Conservation (phyloP, 805 yeast genomes). For the Wickerhamomyces strasburgensis region DNA sequence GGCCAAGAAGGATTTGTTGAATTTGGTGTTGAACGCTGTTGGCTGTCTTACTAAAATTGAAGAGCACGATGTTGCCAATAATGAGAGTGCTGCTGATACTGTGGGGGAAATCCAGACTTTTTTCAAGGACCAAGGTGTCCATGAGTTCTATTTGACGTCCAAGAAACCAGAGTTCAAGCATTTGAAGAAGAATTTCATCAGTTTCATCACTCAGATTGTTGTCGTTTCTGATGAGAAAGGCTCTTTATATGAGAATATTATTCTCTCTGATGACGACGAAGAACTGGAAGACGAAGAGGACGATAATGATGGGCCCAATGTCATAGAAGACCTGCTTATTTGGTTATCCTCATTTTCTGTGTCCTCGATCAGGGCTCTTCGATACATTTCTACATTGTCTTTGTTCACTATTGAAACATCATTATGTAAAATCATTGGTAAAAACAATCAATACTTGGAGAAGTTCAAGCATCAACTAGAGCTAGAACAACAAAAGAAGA, state of each 20-base stretch:
- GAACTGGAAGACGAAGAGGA: constrained; percentile 32
- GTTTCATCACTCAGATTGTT: constrained; percentile 51
- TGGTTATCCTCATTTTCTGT: constrained; percentile 78
- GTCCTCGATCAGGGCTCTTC: constrained; percentile 62
- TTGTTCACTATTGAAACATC: constrained; percentile 56
- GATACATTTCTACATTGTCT: constrained; percentile 60
- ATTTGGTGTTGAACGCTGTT: constrained; percentile 62
- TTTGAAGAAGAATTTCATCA: constrained; percentile 49
- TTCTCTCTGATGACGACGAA: constrained; percentile 27
- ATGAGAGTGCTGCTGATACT: constrained; percentile 68
- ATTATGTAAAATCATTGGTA: constrained; percentile 44
- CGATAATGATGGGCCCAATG: no score
- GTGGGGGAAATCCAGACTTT: constrained; percentile 64
- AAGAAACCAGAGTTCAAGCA: constrained; percentile 41
- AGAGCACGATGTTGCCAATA: constrained; percentile 68
- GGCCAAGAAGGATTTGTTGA: constrained; percentile 60
- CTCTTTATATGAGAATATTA: constrained; percentile 38
- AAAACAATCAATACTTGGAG: constrained; percentile 32
- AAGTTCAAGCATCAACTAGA: constrained; percentile 34
- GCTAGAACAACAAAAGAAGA: constrained; percentile 28
- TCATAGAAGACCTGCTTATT: constrained; percentile 54
- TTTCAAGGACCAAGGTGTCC: constrained; percentile 55
- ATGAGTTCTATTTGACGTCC: constrained; percentile 64
- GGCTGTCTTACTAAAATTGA: constrained; percentile 67
- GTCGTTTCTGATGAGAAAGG: constrained; percentile 58